These are phyloP conservation scores for Strobilomyces confusus DNA, from an alignment of 768 basidiomycete genomes.

Conservation along the genomic window DNA sequence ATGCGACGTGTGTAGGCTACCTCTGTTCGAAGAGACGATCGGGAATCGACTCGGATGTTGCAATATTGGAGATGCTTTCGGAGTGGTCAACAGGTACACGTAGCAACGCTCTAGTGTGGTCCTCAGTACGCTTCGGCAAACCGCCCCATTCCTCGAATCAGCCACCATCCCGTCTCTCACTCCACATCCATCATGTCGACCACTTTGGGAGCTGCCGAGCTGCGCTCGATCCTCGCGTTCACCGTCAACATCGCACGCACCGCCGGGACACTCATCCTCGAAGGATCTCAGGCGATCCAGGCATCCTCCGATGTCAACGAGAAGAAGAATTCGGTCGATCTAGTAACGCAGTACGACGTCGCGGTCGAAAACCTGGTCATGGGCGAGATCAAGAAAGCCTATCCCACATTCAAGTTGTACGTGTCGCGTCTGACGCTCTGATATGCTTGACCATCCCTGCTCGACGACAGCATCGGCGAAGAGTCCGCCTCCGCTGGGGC, in stretches of 20 bases:
- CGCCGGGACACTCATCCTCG: slow-evolving; percentile 72
- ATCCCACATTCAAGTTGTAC: slow-evolving; percentile 81
- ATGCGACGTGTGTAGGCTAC: too few relatives aligned
- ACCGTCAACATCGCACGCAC: slow-evolving; percentile 65
- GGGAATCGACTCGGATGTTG: too few relatives aligned
- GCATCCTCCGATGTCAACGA: slow-evolving; percentile 56
- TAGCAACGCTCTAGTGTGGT: too few relatives aligned
- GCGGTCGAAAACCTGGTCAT: slow-evolving; percentile 85
- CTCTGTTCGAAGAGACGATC: too few relatives aligned
- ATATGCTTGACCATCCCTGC: not conserved
- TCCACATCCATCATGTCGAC: slow-evolving; percentile 28
- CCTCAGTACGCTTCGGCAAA: not conserved
- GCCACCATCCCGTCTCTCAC: not conserved
- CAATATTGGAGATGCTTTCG: too few relatives aligned
- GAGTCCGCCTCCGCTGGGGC: slow-evolving; percentile 84
- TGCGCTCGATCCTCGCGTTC: slow-evolving; percentile 64
- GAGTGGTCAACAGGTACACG: too few relatives aligned
- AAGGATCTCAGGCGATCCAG: slow-evolving; percentile 74
- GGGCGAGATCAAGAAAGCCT: slow-evolving; percentile 55
- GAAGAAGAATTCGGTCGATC: slow-evolving; percentile 93
- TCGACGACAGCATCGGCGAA: slow-evolving; percentile 74
- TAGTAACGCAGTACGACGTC: slow-evolving; percentile 94
- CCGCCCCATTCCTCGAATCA: not conserved
- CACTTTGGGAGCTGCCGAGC: slow-evolving; percentile 37
- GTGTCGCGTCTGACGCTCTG: slow-evolving; percentile 27